A percentile compares a stretch with the other conserved stretches of the same genome.
phyloP scores from a whole-genome alignment of 2,329 filamentous ascomycete genomes.

The Penicillium freii region DNA sequence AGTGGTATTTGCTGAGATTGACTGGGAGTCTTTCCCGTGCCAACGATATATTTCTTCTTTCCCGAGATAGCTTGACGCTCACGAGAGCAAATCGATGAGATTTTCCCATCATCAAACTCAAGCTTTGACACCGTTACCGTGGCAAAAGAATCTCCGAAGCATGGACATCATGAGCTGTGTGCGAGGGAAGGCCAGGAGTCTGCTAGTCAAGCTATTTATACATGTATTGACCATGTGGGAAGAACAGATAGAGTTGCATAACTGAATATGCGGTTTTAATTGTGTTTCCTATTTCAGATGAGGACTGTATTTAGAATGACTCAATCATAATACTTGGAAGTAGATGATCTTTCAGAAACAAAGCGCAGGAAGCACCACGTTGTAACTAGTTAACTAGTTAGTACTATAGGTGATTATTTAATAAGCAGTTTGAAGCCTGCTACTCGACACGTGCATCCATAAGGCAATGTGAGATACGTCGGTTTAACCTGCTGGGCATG shows the following conservation, averaged over 20 bases:
- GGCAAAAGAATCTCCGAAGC: too few relatives aligned
- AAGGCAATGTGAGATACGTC: too few relatives aligned
- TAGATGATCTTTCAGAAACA: neutral
- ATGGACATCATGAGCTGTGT: neutral
- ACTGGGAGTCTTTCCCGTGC: neutral
- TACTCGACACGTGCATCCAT: neutral
- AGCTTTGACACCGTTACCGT: neutral
- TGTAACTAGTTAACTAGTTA: too few relatives aligned
- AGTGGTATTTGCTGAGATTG: neutral
- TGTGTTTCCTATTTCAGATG: neutral
- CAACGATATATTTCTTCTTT: neutral
- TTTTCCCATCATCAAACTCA: neutral
- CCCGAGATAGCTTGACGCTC: neutral
- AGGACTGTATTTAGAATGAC: neutral
- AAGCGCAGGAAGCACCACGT: neutral
- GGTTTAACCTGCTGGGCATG: neutral
- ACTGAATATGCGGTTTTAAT: neutral
- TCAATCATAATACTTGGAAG: neutral
- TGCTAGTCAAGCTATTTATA: neutral
- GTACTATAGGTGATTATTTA: neutral
- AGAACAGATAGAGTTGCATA: neutral
- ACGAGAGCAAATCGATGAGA: neutral
- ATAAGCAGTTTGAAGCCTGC: neutral
- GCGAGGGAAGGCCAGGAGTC: neutral
- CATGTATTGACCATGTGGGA: neutral